Percentiles rank a stretch among this genome's conserved stretches.
phyloP scores from a whole-genome alignment of 768 basidiomycete species.

The Collybia mongolica region DNA sequence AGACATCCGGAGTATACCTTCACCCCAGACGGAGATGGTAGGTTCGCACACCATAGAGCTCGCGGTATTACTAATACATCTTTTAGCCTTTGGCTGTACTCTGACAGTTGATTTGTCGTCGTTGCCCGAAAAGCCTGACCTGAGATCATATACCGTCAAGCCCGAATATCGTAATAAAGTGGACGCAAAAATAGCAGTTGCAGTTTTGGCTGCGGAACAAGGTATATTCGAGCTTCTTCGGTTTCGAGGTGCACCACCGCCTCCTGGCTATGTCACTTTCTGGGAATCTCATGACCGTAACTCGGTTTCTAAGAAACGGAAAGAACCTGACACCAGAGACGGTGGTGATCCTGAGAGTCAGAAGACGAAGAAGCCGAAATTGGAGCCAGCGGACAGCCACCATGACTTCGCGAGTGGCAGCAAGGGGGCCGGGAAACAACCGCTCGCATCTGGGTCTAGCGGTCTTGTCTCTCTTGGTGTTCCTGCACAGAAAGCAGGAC shows the following conservation, averaged over 20 bases:
- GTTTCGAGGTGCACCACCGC: constrained; percentile 44
- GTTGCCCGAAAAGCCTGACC: constrained; percentile 27
- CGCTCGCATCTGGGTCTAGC: constrained; percentile 25
- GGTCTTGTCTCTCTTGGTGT: constrained; percentile 24
- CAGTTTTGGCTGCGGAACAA: constrained; percentile 48
- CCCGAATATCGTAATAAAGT: constrained; percentile 53
- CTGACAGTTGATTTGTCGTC: constrained; percentile 41
- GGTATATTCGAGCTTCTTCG: constrained; percentile 61
- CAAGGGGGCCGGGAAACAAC: constrained; percentile 20
- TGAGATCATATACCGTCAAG: constrained; percentile 43
- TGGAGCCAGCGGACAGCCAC: not conserved
- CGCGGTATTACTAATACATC: not conserved
- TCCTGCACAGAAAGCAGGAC: constrained; percentile 18
- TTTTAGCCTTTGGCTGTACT: constrained; percentile 54
- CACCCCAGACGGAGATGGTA: constrained; percentile 51
- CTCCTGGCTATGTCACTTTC: constrained; percentile 40
- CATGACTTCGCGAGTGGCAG: constrained; percentile 5
- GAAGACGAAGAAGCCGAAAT: not conserved
- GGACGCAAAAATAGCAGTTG: constrained; percentile 63
- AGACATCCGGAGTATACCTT: constrained; percentile 40
- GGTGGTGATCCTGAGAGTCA: constrained; percentile 11
- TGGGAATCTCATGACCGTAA: constrained; percentile 30
- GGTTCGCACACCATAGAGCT: not conserved
- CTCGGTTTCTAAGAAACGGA: constrained; percentile 29
- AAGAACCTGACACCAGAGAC: constrained; percentile 23